phyloP scores from a whole-genome alignment of 768 basidiomycete genomes.

The Lepiota brunneoincarnata region DNA sequence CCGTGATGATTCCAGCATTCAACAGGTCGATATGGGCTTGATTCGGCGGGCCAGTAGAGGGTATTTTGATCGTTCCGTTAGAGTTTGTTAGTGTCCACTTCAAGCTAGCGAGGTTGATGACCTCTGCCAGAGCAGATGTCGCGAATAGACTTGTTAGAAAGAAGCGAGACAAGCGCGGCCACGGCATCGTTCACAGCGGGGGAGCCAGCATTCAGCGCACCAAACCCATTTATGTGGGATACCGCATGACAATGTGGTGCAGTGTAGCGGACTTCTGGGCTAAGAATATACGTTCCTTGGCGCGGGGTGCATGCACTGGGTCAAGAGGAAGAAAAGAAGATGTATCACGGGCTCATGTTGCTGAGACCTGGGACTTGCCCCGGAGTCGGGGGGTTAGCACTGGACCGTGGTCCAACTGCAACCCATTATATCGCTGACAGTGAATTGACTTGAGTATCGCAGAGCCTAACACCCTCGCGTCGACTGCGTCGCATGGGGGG shows the following conservation, averaged over 20 bases:
- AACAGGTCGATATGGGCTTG: constrained; percentile 54
- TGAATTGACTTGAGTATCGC: too few relatives aligned
- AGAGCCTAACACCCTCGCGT: too few relatives aligned
- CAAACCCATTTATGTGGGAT: background rate
- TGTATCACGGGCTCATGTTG: background rate
- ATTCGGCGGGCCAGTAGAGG: constrained; percentile 44
- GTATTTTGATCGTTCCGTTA: constrained; percentile 52
- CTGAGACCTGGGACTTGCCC: too few relatives aligned
- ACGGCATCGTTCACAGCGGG: background rate
- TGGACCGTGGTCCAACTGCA: too few relatives aligned
- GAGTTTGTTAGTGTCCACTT: constrained; percentile 52
- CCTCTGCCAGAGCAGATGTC: constrained; percentile 13
- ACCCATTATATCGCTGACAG: too few relatives aligned
- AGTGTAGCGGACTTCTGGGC: background rate
- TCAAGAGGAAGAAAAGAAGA: constrained; percentile 1
- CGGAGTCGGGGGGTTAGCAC: too few relatives aligned
- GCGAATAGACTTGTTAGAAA: background rate
- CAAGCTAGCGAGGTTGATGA: constrained; percentile 41
- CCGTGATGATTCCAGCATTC: constrained; percentile 50
- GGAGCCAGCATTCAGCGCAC: background rate
- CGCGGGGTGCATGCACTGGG: background rate
- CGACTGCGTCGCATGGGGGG: too few relatives aligned
- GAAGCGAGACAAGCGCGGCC: background rate
- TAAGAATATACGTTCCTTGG: background rate
- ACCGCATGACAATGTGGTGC: background rate